Conservation (phyloP, 805 yeast genomes). For the Wickerhamomyces chambardii region DNA sequence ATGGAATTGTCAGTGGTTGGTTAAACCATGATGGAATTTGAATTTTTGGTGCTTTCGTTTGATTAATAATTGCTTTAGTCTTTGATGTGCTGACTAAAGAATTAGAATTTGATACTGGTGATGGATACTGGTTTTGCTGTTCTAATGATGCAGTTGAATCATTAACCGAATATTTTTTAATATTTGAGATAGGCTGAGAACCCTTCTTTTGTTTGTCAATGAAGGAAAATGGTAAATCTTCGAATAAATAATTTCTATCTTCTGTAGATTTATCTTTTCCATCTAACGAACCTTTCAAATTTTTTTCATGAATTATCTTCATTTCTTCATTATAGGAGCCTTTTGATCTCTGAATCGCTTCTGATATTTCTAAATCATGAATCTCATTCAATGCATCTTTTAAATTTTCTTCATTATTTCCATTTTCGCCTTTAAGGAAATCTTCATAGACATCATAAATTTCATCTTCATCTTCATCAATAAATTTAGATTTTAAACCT, state of each 20-base stretch:
- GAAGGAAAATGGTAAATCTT: constrained; percentile 17
- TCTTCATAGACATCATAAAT: background rate
- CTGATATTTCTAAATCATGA: constrained; percentile 25
- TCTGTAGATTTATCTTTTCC: constrained; percentile 5
- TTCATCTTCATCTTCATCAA: constrained; percentile 8
- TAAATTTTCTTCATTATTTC: constrained; percentile 10
- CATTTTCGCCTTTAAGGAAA: constrained; percentile 4
- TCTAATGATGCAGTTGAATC: too few species aligned
- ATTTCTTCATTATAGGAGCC: constrained; percentile 35
- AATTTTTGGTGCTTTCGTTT: background rate
- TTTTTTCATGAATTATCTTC: too few species aligned
- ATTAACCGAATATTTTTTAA: too few species aligned
- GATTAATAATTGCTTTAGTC: too few species aligned
- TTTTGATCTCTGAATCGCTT: constrained; percentile 36
- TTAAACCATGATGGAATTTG: constrained; percentile 1
- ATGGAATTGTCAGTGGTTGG: background rate
- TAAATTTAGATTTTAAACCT: background rate
- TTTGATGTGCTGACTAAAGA: too few species aligned
- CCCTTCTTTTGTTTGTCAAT: background rate
- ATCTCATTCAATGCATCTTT: constrained; percentile 17
- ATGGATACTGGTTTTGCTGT: too few species aligned
- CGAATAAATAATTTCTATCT: constrained; percentile 18
- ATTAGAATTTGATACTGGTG: too few species aligned
- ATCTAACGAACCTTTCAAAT: constrained; percentile 9
- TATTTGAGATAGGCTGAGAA: too few species aligned